These are phyloP conservation scores for Volutella citrinella DNA, from an alignment of 2,329 filamentous ascomycete genomes.

Conservation along the genomic window DNA sequence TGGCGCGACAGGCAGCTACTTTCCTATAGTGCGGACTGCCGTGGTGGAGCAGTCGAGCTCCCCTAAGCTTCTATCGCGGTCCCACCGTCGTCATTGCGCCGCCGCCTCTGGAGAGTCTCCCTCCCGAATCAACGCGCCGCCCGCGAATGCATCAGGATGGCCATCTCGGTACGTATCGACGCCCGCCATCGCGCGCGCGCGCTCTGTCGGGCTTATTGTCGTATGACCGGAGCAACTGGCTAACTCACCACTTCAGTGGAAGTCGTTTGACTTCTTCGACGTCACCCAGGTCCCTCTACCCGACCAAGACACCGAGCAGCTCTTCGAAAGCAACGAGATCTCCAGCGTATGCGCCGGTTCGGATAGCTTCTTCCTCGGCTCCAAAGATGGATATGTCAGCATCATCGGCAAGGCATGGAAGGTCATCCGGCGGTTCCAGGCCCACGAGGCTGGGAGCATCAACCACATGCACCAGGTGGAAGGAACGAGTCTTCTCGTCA, in stretches of 20 bases:
- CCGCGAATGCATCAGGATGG: conserved; percentile 31
- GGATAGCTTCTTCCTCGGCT: conserved; percentile 85
- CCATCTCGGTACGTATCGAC: conserved; percentile 30
- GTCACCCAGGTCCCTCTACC: conserved; percentile 78
- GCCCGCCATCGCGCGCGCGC: background rate
- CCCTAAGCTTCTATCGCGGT: conserved; percentile 13
- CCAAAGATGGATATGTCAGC: conserved; percentile 79
- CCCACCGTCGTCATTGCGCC: conserved; percentile 32
- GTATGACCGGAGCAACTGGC: too few relatives aligned
- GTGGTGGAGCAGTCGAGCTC: too few relatives aligned
- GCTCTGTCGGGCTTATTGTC: background rate
- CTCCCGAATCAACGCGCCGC: too few relatives aligned
- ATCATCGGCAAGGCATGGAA: conserved; percentile 88
- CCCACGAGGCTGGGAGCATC: conserved; percentile 75
- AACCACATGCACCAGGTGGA: conserved; percentile 92
- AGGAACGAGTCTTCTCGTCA: conserved; percentile 81
- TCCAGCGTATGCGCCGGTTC: conserved; percentile 83
- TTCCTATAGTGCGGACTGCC: too few relatives aligned
- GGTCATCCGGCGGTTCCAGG: conserved; percentile 80
- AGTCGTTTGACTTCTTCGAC: conserved; percentile 99
- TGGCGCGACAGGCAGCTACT: conserved; percentile 22
- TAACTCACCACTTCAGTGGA: conserved; percentile 64
- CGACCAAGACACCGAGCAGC: conserved; percentile 73
- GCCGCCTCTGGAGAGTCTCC: too few relatives aligned
- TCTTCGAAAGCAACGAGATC: conserved; percentile 81